A percentile compares a stretch with the other conserved stretches of the same genome.
phyloP scores from a whole-genome alignment of 805 yeast species.

The Candida ficus region DNA sequence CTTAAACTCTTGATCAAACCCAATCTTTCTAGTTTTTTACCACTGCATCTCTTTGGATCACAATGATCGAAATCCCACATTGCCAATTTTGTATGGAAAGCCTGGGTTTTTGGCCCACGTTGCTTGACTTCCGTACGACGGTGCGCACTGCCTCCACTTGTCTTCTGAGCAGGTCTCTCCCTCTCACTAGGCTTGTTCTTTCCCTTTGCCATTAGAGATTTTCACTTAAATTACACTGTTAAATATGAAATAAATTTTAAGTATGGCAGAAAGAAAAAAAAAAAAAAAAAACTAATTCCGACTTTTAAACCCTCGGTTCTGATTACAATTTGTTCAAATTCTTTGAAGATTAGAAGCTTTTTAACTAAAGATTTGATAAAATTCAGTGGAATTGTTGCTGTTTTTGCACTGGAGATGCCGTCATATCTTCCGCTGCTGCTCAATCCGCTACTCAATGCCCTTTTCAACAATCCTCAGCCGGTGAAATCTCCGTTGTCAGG shows the following conservation, averaged over 20 bases:
- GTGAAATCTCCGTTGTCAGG: constrained; percentile 39
- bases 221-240: too few species aligned
- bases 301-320: neutral
- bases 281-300: neutral
- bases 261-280: too few species aligned
- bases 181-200: constrained; percentile 45
- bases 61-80: constrained; percentile 99
- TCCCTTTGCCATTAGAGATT: constrained; percentile 35
- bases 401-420: constrained; percentile 24
- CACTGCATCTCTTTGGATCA: constrained; percentile 96
- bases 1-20: constrained; percentile 76
- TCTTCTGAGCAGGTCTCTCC: constrained; percentile 30
- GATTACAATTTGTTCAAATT: neutral
- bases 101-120: constrained; percentile 12
- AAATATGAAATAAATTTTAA: too few species aligned
- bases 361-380: too few species aligned
- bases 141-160: constrained; percentile 47
- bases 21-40: constrained; percentile 84
- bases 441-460: constrained; percentile 59
- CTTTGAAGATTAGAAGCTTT: too few species aligned
- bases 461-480: constrained; percentile 62
- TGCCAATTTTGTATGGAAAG: constrained; percentile 79
- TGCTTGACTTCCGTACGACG: constrained; percentile 39
- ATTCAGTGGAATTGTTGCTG: too few species aligned
- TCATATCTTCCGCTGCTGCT: constrained; percentile 48